Evolutionary conservation across 805 yeast species (phyloP).

Genomic region (Saturnispora silvae): DNA sequence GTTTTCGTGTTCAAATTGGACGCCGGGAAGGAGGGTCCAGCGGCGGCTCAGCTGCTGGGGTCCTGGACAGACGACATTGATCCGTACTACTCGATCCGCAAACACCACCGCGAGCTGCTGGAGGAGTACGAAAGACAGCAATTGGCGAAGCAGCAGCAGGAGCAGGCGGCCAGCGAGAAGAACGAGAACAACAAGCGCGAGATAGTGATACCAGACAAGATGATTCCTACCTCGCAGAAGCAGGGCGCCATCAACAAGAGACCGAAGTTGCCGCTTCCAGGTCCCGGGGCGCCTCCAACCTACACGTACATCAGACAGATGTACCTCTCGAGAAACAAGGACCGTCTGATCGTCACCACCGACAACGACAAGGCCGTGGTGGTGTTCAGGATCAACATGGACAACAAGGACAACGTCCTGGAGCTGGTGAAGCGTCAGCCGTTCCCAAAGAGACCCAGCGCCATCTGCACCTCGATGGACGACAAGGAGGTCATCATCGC

Average conservation of each 20-base stretch:
- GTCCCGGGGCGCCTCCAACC: slow-evolving; percentile 58
- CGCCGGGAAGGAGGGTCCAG: slow-evolving; percentile 14
- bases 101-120: slow-evolving; percentile 35
- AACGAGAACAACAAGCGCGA: slow-evolving; percentile 12
- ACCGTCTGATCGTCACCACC: slow-evolving; percentile 54
- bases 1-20: slow-evolving; percentile 39
- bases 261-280: slow-evolving; percentile 51
- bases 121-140: slow-evolving; percentile 22
- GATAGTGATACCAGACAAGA: slow-evolving; percentile 11
- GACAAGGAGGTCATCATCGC: slow-evolving; percentile 54
- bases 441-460: slow-evolving; percentile 89
- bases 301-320: slow-evolving; percentile 61
- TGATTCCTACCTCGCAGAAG: slow-evolving; percentile 17
- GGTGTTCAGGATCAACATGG: slow-evolving; percentile 37
- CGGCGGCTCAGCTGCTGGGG: slow-evolving; percentile 41
- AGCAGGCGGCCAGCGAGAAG: slow-evolving; percentile 8
- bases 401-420: slow-evolving; percentile 31
- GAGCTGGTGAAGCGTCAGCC: slow-evolving; percentile 54
- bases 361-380: slow-evolving; percentile 78
- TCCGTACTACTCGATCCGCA: slow-evolving; percentile 33
- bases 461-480: slow-evolving; percentile 50
- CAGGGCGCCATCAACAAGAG: slow-evolving; percentile 26
- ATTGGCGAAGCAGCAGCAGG: slow-evolving; percentile 19
- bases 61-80: slow-evolving; percentile 55
- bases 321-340: slow-evolving; percentile 40